Base-by-base conservation (phyloP, 78 protist species). In the Dictyostelium intermedium region DNA sequence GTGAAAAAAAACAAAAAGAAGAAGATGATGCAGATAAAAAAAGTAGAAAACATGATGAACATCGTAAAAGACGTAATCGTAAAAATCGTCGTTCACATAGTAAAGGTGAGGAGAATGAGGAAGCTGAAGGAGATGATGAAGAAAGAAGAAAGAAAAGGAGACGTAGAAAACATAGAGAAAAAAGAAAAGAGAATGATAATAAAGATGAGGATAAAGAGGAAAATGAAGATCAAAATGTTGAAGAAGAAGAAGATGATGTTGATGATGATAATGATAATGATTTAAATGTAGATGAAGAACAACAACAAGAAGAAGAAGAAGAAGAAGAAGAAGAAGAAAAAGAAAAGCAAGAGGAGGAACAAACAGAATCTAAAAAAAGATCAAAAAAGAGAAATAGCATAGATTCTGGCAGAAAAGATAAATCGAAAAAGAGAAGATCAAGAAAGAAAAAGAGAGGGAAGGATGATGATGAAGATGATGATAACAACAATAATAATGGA, bases 301-400 rank as follows among this genome's bases (percentile, higher is more conserved):
- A 69, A 69, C 37, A 69, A 72, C 20, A 27, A 13, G 41, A 70
- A 13, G 35, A 32, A 70, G 77, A 76, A 76, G 53, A 76, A 39
- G n/a, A 77, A 8, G 18, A 13, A 39, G 82, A n/a, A 25, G 37
- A 63, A 25, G 35, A 63, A 20, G 73, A 63, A 8, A 3, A 72
- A 1, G 79, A 72, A 34, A 41, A 72, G n/a, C n/a, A n/a, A 34
- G 41, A 72, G 7, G 25, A 16, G 5, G 35, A 34, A 34, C 13
- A 34, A 14, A 18, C 2, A 34, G 7, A 66, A 66, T 8, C 13
- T 11, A 72, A 72, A 72, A 72, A 18, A 18, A 72, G n/a, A 72
- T 27, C 79, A 34, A 72, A 72, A 72, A 72, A 72, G 74, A 66
- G 74, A 66, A 66, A 66, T 66, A 66, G 74, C 27, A 27, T 37